Conservation (phyloP, 1,139 yeast genomes). For the Casaregolazyma lundiana region DNA sequence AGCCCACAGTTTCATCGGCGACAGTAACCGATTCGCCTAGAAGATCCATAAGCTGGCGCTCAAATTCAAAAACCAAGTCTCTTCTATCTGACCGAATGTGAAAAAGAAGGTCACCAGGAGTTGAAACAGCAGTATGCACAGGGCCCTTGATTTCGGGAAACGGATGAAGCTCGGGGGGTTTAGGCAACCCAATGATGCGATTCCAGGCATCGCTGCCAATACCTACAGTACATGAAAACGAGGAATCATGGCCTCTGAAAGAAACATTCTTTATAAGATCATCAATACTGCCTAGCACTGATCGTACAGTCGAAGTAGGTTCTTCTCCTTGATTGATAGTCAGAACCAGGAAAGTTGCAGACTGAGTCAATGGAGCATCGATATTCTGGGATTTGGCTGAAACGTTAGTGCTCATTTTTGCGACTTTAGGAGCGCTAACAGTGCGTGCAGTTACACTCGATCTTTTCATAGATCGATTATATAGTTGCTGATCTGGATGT, state of each 20-base stretch:
- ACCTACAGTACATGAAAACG: slow-evolving; percentile 16
- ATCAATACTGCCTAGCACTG: slow-evolving; percentile 7
- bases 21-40: slow-evolving; percentile 17
- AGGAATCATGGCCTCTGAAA: slow-evolving; percentile 10
- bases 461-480: too few relatives aligned
- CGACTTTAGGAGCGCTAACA: too few relatives aligned
- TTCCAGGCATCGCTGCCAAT: slow-evolving; percentile 20
- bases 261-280: slow-evolving; percentile 8
- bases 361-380: slow-evolving; percentile 9
- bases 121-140: slow-evolving; percentile 19
- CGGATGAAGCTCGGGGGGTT: slow-evolving; percentile 20
- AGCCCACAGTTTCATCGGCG: slow-evolving; percentile 22
- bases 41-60: slow-evolving; percentile 12
- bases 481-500: too few relatives aligned
- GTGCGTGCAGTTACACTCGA: too few relatives aligned
- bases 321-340: background rate
- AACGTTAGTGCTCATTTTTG: background rate
- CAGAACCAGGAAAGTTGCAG: slow-evolving; percentile 9
- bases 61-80: slow-evolving; percentile 21
- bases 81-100: slow-evolving; percentile 19
- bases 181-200: slow-evolving; percentile 9
- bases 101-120: slow-evolving; percentile 23
- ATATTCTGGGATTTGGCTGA: background rate
- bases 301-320: background rate
- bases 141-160: slow-evolving; percentile 19